phyloP scores from a whole-genome alignment of 495 filamentous ascomycete genomes.

The Massariosphaeria phaeospora region DNA sequence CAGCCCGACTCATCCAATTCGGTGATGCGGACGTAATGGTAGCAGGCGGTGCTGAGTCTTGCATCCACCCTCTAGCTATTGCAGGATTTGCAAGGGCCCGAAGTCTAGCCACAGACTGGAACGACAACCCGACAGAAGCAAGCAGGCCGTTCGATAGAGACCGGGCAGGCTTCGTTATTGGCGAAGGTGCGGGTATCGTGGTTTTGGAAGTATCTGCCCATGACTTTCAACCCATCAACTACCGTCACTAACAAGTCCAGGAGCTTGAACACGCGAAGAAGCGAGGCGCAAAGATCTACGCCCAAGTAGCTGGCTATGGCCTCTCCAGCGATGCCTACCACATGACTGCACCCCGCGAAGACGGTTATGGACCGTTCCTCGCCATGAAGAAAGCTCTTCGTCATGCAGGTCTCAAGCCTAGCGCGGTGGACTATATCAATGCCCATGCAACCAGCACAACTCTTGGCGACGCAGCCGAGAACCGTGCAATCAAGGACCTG shows the following conservation, averaged over 20 bases:
- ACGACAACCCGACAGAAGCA: conserved; percentile 63
- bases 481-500: conserved; percentile 70
- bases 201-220: conserved; percentile 61
- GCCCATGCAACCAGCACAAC: conserved; percentile 87
- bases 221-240: not conserved
- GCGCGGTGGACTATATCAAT: conserved; percentile 83
- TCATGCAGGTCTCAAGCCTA: conserved; percentile 64
- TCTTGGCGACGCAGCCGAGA: conserved; percentile 85
- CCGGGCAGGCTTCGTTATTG: conserved; percentile 82
- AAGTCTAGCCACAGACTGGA: conserved; percentile 75
- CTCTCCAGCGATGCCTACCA: conserved; percentile 84
- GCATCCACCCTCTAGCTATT: conserved; percentile 90
- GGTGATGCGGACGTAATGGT: conserved; percentile 94
- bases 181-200: conserved; percentile 84
- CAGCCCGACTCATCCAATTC: conserved; percentile 79
- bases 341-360: conserved; percentile 79
- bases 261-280: conserved; percentile 82
- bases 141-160: conserved; percentile 85
- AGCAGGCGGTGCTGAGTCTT: conserved; percentile 88
- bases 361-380: conserved; percentile 72
- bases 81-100: conserved; percentile 85
- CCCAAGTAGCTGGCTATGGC: conserved; percentile 85
- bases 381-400: conserved; percentile 82
- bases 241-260: conserved; percentile 32
- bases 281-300: conserved; percentile 76